Conservation (phyloP, 148 eudicot genomes). For the Euryodendron excelsum region DNA sequence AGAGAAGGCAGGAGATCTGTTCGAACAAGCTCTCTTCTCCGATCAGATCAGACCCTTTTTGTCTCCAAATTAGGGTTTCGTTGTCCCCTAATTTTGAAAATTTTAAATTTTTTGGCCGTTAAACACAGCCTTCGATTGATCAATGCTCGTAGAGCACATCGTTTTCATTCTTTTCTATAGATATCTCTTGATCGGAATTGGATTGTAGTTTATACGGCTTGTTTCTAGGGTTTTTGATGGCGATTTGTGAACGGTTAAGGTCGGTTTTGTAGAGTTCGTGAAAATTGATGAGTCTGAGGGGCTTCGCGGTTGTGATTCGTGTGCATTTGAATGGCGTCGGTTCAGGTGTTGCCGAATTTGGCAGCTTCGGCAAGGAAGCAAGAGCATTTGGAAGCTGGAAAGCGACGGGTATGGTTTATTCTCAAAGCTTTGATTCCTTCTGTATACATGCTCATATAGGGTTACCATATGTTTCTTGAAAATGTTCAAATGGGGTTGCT, state of each 20-base stretch:
- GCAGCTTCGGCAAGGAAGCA: conserved; percentile 45
- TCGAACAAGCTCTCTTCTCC: conserved; percentile 8
- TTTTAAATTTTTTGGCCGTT: not conserved
- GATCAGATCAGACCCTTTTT: conserved; percentile 9
- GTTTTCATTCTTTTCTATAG: not conserved
- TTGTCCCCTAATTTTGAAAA: not conserved
- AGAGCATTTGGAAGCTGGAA: conserved; percentile 86
- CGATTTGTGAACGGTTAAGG: not conserved
- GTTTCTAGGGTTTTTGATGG: conserved; percentile 1
- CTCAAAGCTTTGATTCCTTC: not conserved
- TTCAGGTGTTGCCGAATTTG: conserved; percentile 47
- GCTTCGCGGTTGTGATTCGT: conserved; percentile 1
- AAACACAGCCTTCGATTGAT: not conserved
- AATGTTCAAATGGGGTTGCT: not conserved
- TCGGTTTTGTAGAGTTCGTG: not conserved
- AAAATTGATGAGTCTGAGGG: not conserved
- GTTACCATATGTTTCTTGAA: not conserved
- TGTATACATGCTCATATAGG: not conserved
- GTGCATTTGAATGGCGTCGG: conserved; percentile 51
- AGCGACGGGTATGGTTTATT: conserved; percentile 43
- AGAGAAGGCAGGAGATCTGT: conserved; percentile 2
- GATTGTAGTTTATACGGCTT: not conserved
- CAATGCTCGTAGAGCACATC: not conserved
- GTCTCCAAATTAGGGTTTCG: conserved; percentile 9
- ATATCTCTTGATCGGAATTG: conserved; percentile 8